Base-by-base conservation (phyloP, 306 rosid genomes). In the Cucurbita maxima region DNA sequence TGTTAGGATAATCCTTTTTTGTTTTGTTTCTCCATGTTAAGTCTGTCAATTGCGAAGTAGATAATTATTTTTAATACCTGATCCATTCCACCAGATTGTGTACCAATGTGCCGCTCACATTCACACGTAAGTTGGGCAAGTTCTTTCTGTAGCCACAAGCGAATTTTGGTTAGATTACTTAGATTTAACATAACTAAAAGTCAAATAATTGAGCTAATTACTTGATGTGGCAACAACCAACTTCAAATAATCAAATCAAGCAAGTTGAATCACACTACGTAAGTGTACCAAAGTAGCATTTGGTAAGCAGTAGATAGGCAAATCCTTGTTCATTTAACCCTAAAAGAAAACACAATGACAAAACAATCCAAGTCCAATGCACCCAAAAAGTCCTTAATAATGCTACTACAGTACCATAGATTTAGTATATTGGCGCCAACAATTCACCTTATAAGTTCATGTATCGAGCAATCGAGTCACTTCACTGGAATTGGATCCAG, bases 11-110 rank as follows among this genome's bases (percentile, higher is more conserved):
- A 16, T 6, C 41, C 36, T 22, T 71, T 19, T 53, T 16, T 71
- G 62, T 34, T 52, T 62, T 71, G 62, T 71, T 50, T 36, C 48
- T 71, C 22, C 48, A 34, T 36, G 75, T 34, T 53, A 69, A 48
- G 22, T 71, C 67, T 45, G 44, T 37, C 7, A 4, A 57, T 6
- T 22, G 55, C 10, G 9, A 71, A 69, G 18, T 77, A 43, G 30
- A 81, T 52, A 2, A 30, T 54, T 30, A 7, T 10, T 14, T 69
- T 48, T 48, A 4, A 13, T 48, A 90, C 98, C 97, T 94, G 99
- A 85, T 94, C 99, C 99, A 91, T 94, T 76, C 99, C 97, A 64
- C 99, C 97, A 58, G 99, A 86, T 82, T 94, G 97, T n/a, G 96
- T 94, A 58, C 99, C 99, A 64, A 94, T 85, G 76, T 94, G 92